Evolutionary conservation across 176 grass and related monocot species (phyloP), one percentile per base, ranked within the genome.

Genomic region (Triticum dicoccoides): DNA sequence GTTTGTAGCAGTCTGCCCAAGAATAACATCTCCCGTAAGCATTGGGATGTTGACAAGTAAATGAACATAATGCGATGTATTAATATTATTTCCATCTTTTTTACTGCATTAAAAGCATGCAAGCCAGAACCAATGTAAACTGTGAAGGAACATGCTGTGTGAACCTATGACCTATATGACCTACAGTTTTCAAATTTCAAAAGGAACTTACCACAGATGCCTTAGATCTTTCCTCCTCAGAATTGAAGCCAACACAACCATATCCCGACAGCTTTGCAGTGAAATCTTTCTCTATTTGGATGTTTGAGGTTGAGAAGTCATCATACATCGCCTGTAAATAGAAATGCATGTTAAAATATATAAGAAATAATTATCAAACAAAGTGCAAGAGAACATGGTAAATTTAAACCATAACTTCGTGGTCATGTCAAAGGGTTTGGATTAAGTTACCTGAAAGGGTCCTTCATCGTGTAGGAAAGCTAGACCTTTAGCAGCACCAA

Each of bases 401-500:
- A 86, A 68, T 80, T 34, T 47, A 24, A 61, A 89, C 4, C 20
- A 15, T 7, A 29, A 73, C 8, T 44, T 49, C 62, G 33, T 34
- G 1, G 44, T 21, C 18, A 61, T 83, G 11, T 23, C 3, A 65
- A 41, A 59, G 39, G 71, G 6, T 29, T 76, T 34, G 59, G 23
- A 61, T 17, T 5, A 65, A 65, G 17, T 80, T 69, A 96, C 97
- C 94, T 99, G 97, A 92, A 99, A 99, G 78, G 97, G 97, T 18
- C 97, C 97, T 94, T 99, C 97, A 58, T 99, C 97, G 61, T 97
- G 97, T 45, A 99, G 88, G 78, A 99, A 99, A 84, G 94, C 94
- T 59, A 99, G 87, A 77, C 97, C 97, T 80, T 78, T 88, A 68
- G 97, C 97, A 86, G 97, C 92, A 67, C 85, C 90, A 5, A 99